phyloP scores from a whole-genome alignment of 1,284 basidiomycete genomes.

The Leccinum subrobustum region DNA sequence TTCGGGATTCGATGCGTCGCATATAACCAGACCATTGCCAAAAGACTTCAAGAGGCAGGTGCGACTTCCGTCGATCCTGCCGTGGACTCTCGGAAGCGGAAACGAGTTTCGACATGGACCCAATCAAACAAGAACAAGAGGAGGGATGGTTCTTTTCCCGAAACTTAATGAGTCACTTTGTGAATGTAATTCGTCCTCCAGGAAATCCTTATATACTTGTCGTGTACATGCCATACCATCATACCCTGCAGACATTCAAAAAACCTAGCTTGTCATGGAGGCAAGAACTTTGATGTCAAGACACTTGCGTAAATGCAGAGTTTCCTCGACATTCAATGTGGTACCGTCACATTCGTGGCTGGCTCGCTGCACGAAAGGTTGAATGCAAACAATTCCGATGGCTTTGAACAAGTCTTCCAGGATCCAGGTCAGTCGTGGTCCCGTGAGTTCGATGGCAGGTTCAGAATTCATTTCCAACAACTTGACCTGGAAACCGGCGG shows the following conservation, averaged over 20 bases:
- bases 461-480: constrained; percentile 94
- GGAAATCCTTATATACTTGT: constrained; percentile 9
- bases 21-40: constrained; percentile 20
- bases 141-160: constrained; percentile 4
- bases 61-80: not conserved
- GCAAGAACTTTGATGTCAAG: constrained; percentile 44
- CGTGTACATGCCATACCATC: not conserved
- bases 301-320: constrained; percentile 50
- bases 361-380: constrained; percentile 46
- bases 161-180: not conserved
- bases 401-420: constrained; percentile 78
- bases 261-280: constrained; percentile 7
- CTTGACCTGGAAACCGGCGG: constrained; percentile 57
- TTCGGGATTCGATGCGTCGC: constrained; percentile 26
- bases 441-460: constrained; percentile 94
- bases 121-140: constrained; percentile 12
- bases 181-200: constrained; percentile 1
- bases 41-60: constrained; percentile 10
- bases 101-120: constrained; percentile 4
- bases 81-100: constrained; percentile 15
- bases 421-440: constrained; percentile 78
- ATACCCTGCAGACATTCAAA: not conserved
- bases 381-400: constrained; percentile 68
- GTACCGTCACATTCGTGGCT: not conserved
- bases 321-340: constrained; percentile 40